Percentiles rank a stretch among this genome's conserved stretches.
Conservation (phyloP, 169 alveolate species). For the Plasmodium coatneyi region DNA sequence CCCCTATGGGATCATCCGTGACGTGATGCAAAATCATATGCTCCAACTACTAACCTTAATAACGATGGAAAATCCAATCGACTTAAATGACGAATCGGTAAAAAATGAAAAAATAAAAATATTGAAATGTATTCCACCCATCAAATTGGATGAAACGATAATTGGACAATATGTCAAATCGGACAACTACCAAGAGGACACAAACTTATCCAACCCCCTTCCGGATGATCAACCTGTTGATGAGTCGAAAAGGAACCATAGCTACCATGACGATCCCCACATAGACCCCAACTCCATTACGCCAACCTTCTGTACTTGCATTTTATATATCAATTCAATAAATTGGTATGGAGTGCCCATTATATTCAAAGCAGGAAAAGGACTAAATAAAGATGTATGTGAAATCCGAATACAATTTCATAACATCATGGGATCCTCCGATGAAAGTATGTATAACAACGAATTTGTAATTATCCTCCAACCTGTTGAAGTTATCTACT, state of each 20-base stretch:
- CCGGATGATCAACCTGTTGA: conserved; percentile 12
- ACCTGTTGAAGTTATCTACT: conserved; percentile 81
- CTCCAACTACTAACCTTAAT: conserved; percentile 78
- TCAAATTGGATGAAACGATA: conserved; percentile 78
- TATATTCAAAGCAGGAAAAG: conserved; percentile 82
- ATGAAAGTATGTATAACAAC: conserved; percentile 74
- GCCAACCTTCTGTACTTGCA: conserved; percentile 81
- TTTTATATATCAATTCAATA: conserved; percentile 78
- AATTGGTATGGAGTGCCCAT: conserved; percentile 83
- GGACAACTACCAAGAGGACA: conserved; percentile 41
- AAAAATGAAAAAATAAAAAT: conserved; percentile 82
- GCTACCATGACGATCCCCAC: conserved; percentile 77
- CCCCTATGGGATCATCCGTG: conserved; percentile 82
- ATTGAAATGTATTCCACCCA: conserved; percentile 77
- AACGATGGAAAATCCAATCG: conserved; percentile 83
- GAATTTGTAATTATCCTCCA: conserved; percentile 80
- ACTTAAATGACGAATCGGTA: conserved; percentile 77
- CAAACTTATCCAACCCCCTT: neutral
- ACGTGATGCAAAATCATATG: conserved; percentile 85
- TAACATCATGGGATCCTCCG: conserved; percentile 77
- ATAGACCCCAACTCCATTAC: conserved; percentile 78
- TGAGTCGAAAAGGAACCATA: conserved; percentile 37
- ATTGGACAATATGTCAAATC: conserved; percentile 82
- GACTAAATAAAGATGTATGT: conserved; percentile 78
- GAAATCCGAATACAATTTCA: conserved; percentile 79